Evolutionary conservation across 2,329 filamentous ascomycete genomes (phyloP), one percentile per base, ranked within the genome.

Genomic region (Calycina marina): DNA sequence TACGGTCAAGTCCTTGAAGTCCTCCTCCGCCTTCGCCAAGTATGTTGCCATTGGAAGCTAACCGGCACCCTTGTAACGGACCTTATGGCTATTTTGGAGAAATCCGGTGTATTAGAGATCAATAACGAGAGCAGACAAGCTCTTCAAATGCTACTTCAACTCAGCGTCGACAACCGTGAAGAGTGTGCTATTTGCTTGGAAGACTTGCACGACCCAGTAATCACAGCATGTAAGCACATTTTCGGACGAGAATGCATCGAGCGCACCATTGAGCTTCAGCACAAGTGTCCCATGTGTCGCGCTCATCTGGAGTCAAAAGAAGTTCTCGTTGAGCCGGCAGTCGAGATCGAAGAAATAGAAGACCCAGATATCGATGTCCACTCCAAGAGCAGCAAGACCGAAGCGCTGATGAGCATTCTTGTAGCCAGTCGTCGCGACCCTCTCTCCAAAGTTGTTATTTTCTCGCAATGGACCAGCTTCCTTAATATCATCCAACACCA

Each of bases 41-140:
- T 80, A 52, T 93, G 85, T 56, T 85, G 88, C 42, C 85, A 93
- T 52, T 92, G 83, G 82, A 76, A 77, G 6, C 66, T 94, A 8
- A 83, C 81, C 48, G 77, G 75, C 30, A 65, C 78, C 18, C 74
- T 81, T 9, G 65, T 92, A n/a, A 67, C 69, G 6, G 70, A 74
- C n/a, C 64, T 93, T 14, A 62, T 88, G 49, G 61, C 68, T 13
- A 60, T 81, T 2, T 62, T 92, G 2, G 77, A 82, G 26, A 15
- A 18, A 15, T 8, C 15, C 11, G 62, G 79, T 6, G 42, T 69
- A 72, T 29, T 77, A 1, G 75, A 92, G 0, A 63, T 68, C 0
- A 88, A 72, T 2, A 65, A 70, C 0, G 76, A 84, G 52, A 92
- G 88, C 47, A 60, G 69, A 14, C 65, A 65, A 13, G 71, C 82